Conservation (phyloP, 805 yeast species). For the Candida rishiriensis region DNA sequence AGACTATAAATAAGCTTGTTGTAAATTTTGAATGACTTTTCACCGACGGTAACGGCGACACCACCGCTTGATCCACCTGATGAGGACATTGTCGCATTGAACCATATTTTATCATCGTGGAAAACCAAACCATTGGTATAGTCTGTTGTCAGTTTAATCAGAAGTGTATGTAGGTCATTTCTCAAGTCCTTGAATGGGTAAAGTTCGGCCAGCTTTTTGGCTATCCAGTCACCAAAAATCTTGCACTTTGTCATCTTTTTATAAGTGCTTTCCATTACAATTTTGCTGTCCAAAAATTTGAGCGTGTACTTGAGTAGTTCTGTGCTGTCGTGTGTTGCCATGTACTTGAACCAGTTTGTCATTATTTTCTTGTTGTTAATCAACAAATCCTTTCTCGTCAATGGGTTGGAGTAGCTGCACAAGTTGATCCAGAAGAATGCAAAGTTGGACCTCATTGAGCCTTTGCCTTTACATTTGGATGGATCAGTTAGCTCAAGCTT, state of each 20-base stretch:
- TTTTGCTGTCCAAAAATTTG: conserved; percentile 41
- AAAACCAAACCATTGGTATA: conserved; percentile 42
- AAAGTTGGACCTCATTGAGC: conserved; percentile 55
- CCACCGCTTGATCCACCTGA: conserved; percentile 31
- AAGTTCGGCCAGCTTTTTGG: conserved; percentile 53
- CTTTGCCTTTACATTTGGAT: conserved; percentile 30
- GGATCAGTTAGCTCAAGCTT: conserved; percentile 40
- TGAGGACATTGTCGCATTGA: conserved; percentile 18
- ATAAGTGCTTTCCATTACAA: conserved; percentile 57
- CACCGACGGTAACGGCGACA: conserved; percentile 42
- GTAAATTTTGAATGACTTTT: conserved; percentile 51
- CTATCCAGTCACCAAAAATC: conserved; percentile 72
- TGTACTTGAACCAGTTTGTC: conserved; percentile 63
- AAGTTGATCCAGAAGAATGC: conserved; percentile 58
- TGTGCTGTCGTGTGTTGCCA: conserved; percentile 50
- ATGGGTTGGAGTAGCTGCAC: conserved; percentile 42
- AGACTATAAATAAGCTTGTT: conserved; percentile 65
- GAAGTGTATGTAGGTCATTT: conserved; percentile 39
- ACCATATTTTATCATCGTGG: conserved; percentile 50
- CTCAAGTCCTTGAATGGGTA: conserved; percentile 33
- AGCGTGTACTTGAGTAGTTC: conserved; percentile 38
- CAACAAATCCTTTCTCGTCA: conserved; percentile 62
- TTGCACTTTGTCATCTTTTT: conserved; percentile 67
- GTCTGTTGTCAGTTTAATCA: conserved; percentile 47
- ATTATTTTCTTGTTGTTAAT: conserved; percentile 51